Base-by-base conservation (phyloP, 73 alveolate genomes). In the Paramecium pentaurelia region DNA sequence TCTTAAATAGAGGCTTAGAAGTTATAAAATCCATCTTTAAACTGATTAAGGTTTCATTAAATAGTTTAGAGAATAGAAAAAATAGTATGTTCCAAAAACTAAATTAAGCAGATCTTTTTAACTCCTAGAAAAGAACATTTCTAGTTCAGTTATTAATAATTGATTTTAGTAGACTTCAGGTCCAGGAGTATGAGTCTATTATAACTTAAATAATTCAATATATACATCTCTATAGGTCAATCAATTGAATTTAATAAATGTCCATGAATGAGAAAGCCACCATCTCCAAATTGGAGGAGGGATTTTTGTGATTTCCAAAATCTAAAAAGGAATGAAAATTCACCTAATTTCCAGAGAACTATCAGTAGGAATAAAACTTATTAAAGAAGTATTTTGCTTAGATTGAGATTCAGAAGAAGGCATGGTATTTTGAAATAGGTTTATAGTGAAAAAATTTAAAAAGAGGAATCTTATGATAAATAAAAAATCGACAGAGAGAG, bases 31-130 rank as follows among this genome's bases (percentile, higher is more conserved):
- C 8, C 44, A 80, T 42, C 34, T 80, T 9, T 47, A 80, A 45
- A 77, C 91, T 20, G 91, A 80, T 45, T 80, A 80, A 36, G 91
- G 91, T 12, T 80, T 80, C 47, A 80, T 80, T 42, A 80, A 80
- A 45, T 10, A 80, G 51, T 80, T 80, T 80, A 22, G 91, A 12
- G 91, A 80, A 47, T 42, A 38, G 1, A 38, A 42, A 45, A 80
- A 80, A 36, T 25, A 42, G 38, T 27, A 14, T n/a, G 30, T 32
- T 14, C 91, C 91, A 0, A 32, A 32, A 42, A 80, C 91, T n/a
- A n/a, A n/a, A n/a, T n/a, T n/a, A n/a, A n/a, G n/a, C n/a, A n/a
- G n/a, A n/a, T n/a, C n/a, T n/a, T n/a, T n/a, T n/a, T n/a, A n/a
- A n/a, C n/a, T n/a, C n/a, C n/a, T n/a, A n/a, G n/a, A n/a, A n/a